Evolutionary conservation across 2,329 filamentous ascomycete species (phyloP), one percentile per base, ranked within the genome.

Genomic region (Epicoccum sorghinum): DNA sequence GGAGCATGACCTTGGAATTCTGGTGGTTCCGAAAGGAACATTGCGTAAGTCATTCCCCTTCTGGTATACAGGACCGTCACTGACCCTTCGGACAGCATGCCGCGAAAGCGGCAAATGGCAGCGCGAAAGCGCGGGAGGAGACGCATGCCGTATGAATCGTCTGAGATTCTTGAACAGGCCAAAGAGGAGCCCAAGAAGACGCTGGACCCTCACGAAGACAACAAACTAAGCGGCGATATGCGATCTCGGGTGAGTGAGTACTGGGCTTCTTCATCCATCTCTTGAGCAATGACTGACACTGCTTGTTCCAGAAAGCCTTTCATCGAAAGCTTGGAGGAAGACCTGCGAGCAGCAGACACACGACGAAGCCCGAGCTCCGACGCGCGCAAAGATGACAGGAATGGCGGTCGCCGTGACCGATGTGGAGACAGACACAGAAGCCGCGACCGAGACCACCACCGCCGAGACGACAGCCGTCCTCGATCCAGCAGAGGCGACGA

Each of bases 61-160:
- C 18, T 18, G 18, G 18, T 18, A 18, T 18, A 3, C 18, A 18
- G 18, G 18, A 18, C 18, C 18, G 18, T 18, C 18, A 18, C 18
- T 18, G 18, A 18, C 18, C 18, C 18, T 18, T 18, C 18, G 18
- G 18, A 18, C 18, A 18, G 18, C 18, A 18, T 18, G 18, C 18
- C 18, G 18, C 18, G 18, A 18, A 18, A 18, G 18, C 18, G 18
- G 18, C 18, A 18, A 18, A 18, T 18, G 18, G 18, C 18, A 18
- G 18, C 18, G 18, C 18, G 18, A 18, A 18, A 18, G 18, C 18
- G 18, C 18, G 89, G 89, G 45, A 87, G 91, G 66, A 84, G 95
- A 73, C 85, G 95, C 67, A 96, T 99, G 82, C 91, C 91, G 18
- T 99, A 99, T 78, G 92, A 87, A 62, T 83, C 95, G 52, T 93